These are phyloP conservation scores for Alternaria sp. DNA, from an alignment of 2,329 filamentous ascomycete genomes.

Conservation along the genomic window DNA sequence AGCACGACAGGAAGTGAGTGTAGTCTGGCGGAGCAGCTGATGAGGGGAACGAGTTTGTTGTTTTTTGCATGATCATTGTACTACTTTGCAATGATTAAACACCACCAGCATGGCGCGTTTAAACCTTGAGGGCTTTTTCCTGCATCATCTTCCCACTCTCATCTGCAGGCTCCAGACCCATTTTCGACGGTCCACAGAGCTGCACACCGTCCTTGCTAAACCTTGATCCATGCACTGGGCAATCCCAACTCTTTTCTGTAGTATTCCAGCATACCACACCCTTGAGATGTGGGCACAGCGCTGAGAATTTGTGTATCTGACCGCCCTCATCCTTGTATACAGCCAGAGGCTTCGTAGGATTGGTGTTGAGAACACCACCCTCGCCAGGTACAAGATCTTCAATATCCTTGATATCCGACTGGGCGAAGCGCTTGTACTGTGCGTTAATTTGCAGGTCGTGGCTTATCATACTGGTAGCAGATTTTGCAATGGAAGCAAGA, in stretches of 20 bases:
- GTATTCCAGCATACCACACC: conserved; percentile 66
- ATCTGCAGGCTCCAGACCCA: conserved; percentile 44
- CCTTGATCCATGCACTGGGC: conserved; percentile 57
- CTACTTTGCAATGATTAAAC: background rate
- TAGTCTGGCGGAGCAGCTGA: background rate
- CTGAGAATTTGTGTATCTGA: conserved; percentile 60
- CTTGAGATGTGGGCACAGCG: conserved; percentile 65
- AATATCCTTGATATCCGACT: conserved; percentile 65
- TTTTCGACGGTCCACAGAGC: conserved; percentile 53
- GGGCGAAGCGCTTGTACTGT: conserved; percentile 64
- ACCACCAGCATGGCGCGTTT: background rate
- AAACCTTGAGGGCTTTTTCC: conserved; percentile 19
- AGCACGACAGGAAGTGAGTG: background rate
- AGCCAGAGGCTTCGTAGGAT: conserved; percentile 57
- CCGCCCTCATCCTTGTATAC: conserved; percentile 66
- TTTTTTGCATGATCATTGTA: background rate
- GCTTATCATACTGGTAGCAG: conserved; percentile 55
- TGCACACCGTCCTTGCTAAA: conserved; percentile 55
- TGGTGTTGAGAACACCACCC: conserved; percentile 63
- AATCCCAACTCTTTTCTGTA: conserved; percentile 54
- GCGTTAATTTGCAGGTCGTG: conserved; percentile 65
- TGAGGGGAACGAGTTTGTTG: background rate
- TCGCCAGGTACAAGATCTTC: conserved; percentile 61
- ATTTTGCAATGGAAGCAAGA: conserved; percentile 55
- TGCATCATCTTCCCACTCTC: conserved; percentile 37